Percentiles rank a stretch among this genome's conserved stretches.
These are phyloP conservation scores for Leishmania mexicana DNA, from an alignment of 208 protist genomes.

Conservation along the genomic window DNA sequence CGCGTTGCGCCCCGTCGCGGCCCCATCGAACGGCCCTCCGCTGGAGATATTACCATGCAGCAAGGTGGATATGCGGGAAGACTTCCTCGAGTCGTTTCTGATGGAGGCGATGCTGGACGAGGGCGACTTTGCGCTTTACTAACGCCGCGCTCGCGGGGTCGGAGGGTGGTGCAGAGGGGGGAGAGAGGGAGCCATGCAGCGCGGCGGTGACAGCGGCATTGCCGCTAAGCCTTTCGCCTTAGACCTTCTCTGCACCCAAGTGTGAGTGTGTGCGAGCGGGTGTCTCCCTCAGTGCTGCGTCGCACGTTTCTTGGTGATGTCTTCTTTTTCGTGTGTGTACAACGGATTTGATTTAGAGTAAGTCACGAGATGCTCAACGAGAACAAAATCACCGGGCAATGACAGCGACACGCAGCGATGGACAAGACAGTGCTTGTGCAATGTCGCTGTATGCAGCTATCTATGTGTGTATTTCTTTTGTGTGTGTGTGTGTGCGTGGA, in stretches of 20 bases:
- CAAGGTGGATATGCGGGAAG: conserved; percentile 55
- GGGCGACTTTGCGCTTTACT: conserved; percentile 40
- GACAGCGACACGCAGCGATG: neutral
- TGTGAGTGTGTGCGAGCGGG: neutral
- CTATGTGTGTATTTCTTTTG: too few relatives aligned
- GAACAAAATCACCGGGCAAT: neutral
- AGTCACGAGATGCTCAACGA: neutral
- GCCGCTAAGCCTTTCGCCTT: neutral
- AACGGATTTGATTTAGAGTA: neutral
- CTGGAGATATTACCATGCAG: conserved; percentile 60
- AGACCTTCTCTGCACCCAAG: neutral
- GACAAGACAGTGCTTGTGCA: neutral
- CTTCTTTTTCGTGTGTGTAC: neutral
- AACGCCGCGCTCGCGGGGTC: neutral
- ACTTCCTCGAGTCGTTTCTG: conserved; percentile 58
- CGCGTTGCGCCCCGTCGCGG: conserved; percentile 42
- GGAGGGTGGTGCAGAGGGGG: neutral
- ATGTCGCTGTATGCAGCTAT: neutral
- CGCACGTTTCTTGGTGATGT: neutral
- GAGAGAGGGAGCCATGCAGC: too few relatives aligned
- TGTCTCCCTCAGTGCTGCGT: neutral
- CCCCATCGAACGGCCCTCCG: conserved; percentile 44
- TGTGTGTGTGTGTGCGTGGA: neutral
- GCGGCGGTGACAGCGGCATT: neutral
- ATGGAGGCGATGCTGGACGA: conserved; percentile 49